Evolutionary conservation across 164 flowering plant species (phyloP).

Genomic region (Aristolochia contorta): DNA sequence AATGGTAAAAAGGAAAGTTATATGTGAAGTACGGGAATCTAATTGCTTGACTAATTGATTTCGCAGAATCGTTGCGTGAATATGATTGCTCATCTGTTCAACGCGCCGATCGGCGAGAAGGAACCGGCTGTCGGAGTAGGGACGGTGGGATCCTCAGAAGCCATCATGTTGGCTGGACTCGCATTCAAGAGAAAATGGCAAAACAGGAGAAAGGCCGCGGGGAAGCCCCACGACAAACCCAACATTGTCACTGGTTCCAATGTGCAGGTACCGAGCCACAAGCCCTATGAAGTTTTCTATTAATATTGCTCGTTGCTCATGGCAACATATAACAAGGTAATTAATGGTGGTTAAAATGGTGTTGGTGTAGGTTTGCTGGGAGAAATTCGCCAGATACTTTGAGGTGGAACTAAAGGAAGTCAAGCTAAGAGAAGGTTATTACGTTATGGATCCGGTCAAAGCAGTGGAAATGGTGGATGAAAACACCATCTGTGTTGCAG

Average conservation of each 20-base stretch:
- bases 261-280: slow-evolving; percentile 18
- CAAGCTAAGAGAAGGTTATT: slow-evolving; percentile 29
- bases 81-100: slow-evolving; percentile 36
- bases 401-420: slow-evolving; percentile 40
- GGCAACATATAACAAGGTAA: neutral
- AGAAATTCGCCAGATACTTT: slow-evolving; percentile 34
- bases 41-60: neutral
- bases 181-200: slow-evolving; percentile 43
- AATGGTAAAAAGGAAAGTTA: no score
- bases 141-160: slow-evolving; percentile 39
- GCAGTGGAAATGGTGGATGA: slow-evolving; percentile 41
- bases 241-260: slow-evolving; percentile 38
- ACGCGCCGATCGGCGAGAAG: slow-evolving; percentile 27
- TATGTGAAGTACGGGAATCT: no score
- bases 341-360: neutral
- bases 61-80: slow-evolving; percentile 34
- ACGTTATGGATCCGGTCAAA: slow-evolving; percentile 38
- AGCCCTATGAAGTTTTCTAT: neutral
- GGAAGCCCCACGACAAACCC: slow-evolving; percentile 30
- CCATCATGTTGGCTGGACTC: slow-evolving; percentile 38
- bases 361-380: slow-evolving; percentile 33
- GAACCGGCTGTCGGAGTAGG: slow-evolving; percentile 34
- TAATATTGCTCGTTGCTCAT: neutral
- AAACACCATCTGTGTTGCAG: slow-evolving; percentile 41
- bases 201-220: slow-evolving; percentile 29